Conservation (phyloP, 169 alveolate species). For the Eimeria maxima region DNA sequence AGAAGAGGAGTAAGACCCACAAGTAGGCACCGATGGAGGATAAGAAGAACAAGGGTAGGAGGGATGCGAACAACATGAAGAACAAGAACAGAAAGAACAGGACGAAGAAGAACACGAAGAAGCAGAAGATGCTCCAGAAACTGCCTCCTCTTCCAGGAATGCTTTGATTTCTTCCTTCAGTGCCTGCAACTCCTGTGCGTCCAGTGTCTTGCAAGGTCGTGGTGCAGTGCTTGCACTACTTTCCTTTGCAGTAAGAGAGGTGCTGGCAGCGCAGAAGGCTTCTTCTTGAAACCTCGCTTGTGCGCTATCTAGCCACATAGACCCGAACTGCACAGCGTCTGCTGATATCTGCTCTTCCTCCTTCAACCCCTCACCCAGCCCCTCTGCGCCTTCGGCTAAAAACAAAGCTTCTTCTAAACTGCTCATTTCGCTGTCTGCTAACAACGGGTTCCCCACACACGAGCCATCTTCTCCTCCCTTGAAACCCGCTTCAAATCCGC, state of each 20-base stretch:
- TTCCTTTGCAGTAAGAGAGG: background rate
- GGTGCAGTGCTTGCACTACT: background rate
- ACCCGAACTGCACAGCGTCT: background rate
- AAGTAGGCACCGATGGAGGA: background rate
- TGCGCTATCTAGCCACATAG: background rate
- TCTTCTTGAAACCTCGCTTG: background rate
- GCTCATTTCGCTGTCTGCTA: background rate
- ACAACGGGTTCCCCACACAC: background rate
- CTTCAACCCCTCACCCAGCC: background rate
- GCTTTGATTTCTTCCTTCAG: background rate
- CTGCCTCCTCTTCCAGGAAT: background rate
- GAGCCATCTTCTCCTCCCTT: background rate
- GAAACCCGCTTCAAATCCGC: no score
- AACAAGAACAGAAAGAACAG: background rate
- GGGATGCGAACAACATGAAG: background rate
- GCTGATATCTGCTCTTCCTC: background rate
- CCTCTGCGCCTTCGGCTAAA: background rate
- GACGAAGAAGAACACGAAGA: background rate
- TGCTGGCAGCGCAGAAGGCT: background rate
- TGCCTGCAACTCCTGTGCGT: no score
- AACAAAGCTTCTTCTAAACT: background rate
- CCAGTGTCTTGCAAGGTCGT: no score
- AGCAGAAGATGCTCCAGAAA: no score
- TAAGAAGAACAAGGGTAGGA: background rate
- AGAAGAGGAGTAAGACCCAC: background rate